Conservation (phyloP, 108 stramenopile genomes). For the Schizochytrium sp. region DNA sequence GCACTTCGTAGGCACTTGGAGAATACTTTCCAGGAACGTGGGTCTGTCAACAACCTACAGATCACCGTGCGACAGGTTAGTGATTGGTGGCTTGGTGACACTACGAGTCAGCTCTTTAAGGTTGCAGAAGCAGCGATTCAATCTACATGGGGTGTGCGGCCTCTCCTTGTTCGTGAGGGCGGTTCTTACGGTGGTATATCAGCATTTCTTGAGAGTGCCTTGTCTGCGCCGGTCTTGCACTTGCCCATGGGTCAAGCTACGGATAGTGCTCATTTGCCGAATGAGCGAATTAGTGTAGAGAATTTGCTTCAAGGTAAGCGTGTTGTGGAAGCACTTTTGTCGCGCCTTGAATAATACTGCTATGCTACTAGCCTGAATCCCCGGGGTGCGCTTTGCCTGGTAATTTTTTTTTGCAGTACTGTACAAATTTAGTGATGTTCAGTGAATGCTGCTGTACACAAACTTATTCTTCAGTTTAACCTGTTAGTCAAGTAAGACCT, state of each 20-base stretch:
- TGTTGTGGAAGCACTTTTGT: slow-evolving; percentile 1
- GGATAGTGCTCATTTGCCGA: slow-evolving; percentile 57
- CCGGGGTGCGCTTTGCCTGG: too few species aligned
- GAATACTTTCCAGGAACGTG: not conserved
- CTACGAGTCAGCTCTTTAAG: not conserved
- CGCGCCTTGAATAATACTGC: not conserved
- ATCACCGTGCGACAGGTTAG: slow-evolving; percentile 24
- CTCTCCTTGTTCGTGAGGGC: slow-evolving; percentile 55
- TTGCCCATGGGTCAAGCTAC: slow-evolving; percentile 63
- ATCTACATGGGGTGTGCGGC: slow-evolving; percentile 19
- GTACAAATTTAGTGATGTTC: too few species aligned
- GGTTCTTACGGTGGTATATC: slow-evolving; percentile 61
- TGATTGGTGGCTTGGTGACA: slow-evolving; percentile 63
- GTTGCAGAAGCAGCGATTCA: slow-evolving; percentile 49
- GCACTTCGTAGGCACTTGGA: slow-evolving; percentile 15
- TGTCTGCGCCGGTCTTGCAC: slow-evolving; percentile 46
- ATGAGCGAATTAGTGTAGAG: slow-evolving; percentile 60
- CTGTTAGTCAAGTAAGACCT: too few species aligned
- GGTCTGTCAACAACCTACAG: not conserved
- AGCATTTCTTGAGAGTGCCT: slow-evolving; percentile 52
- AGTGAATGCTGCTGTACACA: too few species aligned
- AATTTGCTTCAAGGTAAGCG: slow-evolving; percentile 58
- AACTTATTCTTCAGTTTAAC: too few species aligned
- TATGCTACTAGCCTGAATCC: not conserved
- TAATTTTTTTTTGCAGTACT: too few species aligned